These are phyloP conservation scores for Calonectria hongkongensis DNA, from an alignment of 2,329 filamentous ascomycete species.

Conservation along the genomic window DNA sequence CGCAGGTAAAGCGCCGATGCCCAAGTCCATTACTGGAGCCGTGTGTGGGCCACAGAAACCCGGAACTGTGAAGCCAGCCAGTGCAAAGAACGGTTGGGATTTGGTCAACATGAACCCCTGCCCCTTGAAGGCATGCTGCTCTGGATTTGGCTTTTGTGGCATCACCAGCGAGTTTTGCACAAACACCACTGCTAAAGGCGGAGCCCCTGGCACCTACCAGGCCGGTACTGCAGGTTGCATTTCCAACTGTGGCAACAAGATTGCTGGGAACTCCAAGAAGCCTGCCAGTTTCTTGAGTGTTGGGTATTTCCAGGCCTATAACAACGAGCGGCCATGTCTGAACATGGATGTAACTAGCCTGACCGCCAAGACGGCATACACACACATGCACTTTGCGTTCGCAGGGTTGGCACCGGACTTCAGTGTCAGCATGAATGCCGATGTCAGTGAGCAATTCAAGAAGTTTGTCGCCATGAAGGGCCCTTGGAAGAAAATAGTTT, in stretches of 20 bases:
- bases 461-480: conserved; percentile 55
- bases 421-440: conserved; percentile 44
- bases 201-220: conserved; percentile 53
- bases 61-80: conserved; percentile 51
- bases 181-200: conserved; percentile 53
- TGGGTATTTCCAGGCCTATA: conserved; percentile 60
- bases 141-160: conserved; percentile 67
- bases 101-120: conserved; percentile 67
- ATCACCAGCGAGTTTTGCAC: conserved; percentile 66
- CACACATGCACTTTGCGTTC: conserved; percentile 60
- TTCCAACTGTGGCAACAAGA: conserved; percentile 59
- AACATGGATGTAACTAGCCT: conserved; percentile 56
- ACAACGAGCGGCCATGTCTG: conserved; percentile 54
- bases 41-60: conserved; percentile 60
- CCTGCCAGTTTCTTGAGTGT: conserved; percentile 54
- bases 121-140: conserved; percentile 65
- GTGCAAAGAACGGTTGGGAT: conserved; percentile 53
- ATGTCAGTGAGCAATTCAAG: conserved; percentile 54
- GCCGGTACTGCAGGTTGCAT: conserved; percentile 54
- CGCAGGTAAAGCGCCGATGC: conserved; percentile 59
- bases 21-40: conserved; percentile 54
- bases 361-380: conserved; percentile 51
- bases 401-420: conserved; percentile 50
- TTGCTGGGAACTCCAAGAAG: conserved; percentile 54
- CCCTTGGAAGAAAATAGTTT: conserved; percentile 58